These are phyloP conservation scores for Penicillium waksmanii DNA, from an alignment of 495 filamentous ascomycete species.

Conservation along the genomic window DNA sequence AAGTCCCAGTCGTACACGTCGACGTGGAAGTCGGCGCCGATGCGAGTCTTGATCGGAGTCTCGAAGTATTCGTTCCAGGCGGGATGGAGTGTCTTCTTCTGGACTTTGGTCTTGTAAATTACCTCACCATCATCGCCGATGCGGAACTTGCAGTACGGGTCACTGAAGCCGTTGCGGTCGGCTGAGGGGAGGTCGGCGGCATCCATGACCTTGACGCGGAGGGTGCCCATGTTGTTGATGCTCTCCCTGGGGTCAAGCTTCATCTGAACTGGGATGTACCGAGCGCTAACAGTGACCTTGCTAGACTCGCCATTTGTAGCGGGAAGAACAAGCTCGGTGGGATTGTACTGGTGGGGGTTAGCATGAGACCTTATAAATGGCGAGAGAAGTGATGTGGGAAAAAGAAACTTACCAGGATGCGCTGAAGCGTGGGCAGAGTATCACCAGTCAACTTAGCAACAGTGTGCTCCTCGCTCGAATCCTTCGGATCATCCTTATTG, in stretches of 20 bases:
- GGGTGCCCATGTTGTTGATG: conserved; percentile 96
- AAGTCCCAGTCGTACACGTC: conserved; percentile 95
- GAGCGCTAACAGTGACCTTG: conserved; percentile 85
- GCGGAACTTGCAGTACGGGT: conserved; percentile 94
- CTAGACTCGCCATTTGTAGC: conserved; percentile 74
- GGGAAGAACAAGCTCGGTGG: conserved; percentile 76
- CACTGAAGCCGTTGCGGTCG: conserved; percentile 94
- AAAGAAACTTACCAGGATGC: conserved; percentile 59
- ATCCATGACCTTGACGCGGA: conserved; percentile 89
- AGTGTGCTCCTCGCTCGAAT: conserved; percentile 69
- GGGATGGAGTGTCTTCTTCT: conserved; percentile 95
- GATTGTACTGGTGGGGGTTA: conserved; percentile 69
- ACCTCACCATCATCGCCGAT: conserved; percentile 82
- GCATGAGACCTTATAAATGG: conserved; percentile 1
- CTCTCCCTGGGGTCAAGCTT: conserved; percentile 89
- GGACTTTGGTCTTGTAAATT: conserved; percentile 87
- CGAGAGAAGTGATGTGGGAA: conserved; percentile 6
- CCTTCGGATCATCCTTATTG: conserved; percentile 72
- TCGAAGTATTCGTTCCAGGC: conserved; percentile 97
- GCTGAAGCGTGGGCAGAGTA: conserved; percentile 82
- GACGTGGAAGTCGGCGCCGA: conserved; percentile 81
- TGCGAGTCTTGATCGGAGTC: conserved; percentile 75
- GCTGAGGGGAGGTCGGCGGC: conserved; percentile 85
- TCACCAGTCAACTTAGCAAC: conserved; percentile 83
- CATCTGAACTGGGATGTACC: conserved; percentile 95